A percentile compares a stretch with the other conserved stretches of the same genome.
phyloP scores from a whole-genome alignment of 371 early-diverging fungal genomes.

The Mucor lusitanicus region DNA sequence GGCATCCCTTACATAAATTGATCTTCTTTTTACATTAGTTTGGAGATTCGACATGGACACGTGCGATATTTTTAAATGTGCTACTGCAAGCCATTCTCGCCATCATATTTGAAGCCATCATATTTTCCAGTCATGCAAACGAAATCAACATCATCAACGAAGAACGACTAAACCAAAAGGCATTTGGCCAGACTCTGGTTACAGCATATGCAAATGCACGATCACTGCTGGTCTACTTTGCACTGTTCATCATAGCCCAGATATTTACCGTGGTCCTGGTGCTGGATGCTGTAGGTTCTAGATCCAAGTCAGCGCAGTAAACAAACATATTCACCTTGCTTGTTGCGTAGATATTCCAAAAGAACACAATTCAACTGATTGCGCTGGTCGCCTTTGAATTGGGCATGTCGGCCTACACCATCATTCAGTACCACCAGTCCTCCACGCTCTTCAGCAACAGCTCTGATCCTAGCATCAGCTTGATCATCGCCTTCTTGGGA shows the following conservation, averaged over 20 bases:
- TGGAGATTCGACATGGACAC: constrained; percentile 53
- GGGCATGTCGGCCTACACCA: constrained; percentile 47
- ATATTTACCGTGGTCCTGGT: constrained; percentile 43
- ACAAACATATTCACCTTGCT: not conserved
- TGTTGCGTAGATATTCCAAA: constrained; percentile 41
- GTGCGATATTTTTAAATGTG: constrained; percentile 42
- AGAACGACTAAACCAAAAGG: constrained; percentile 32
- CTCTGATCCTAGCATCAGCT: constrained; percentile 19
- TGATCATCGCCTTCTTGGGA: constrained; percentile 30
- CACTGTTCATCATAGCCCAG: constrained; percentile 50
- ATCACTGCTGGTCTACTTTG: constrained; percentile 46
- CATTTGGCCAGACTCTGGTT: constrained; percentile 29
- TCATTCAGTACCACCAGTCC: constrained; percentile 52
- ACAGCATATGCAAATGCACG: constrained; percentile 48
- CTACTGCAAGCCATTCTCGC: constrained; percentile 40
- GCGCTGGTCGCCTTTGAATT: constrained; percentile 51
- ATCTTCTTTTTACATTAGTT: constrained; percentile 30
- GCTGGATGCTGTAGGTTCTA: constrained; percentile 43
- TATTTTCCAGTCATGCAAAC: constrained; percentile 35
- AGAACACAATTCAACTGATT: constrained; percentile 54
- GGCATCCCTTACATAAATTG: not conserved
- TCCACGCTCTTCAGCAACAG: constrained; percentile 37
- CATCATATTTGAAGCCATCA: constrained; percentile 45
- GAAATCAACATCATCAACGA: constrained; percentile 39
- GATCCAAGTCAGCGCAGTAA: not conserved